Evolutionary conservation across 805 yeast genomes (phyloP), one percentile per base, ranked within the genome.

Genomic region (Wickerhamiella sorbophila): DNA sequence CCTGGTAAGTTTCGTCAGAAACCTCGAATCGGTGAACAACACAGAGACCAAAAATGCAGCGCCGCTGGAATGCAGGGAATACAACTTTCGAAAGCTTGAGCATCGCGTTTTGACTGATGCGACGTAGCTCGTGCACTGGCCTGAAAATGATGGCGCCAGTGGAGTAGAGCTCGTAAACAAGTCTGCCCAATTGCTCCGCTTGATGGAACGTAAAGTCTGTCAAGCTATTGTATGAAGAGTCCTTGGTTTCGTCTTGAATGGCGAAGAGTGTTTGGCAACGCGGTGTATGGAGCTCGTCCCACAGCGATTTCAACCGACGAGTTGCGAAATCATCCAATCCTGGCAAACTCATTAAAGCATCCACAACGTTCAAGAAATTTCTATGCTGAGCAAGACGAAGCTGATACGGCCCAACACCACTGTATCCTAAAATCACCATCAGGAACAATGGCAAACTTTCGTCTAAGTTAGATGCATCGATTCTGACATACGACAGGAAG

Each of bases 271-370:
- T 21, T 26, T 15, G 31, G 17, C 24, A 20, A 17, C 37, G 33
- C 31, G 39, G 39, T 8, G 20, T 21, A 21, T 40, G 37, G 14
- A 40, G 15, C 24, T 29, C 36, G 17, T 32, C 19, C 43, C 39
- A 40, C 19, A 40, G 39, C 14, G 43, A 20, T 21, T 31, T 29
- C 26, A 33, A 26, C 4, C 43, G 38, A 4, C 31, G 37, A 8
- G 22, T 21, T 31, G 33, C 27, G 15, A n/a, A 16, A 8, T 21
- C 26, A 8, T 31, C 33, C 8, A 40, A n/a, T 8, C 36, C 15
- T n/a, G 45, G 44, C 8, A 45, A 8, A 10, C 38, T 44, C 10
- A 45, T 19, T 21, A 44, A 33, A 10, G 50, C 38, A 29, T 45
- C 39, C 18, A 47, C 18, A n/a, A 42, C 24, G 18, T 36, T 45